phyloP scores from a whole-genome alignment of 192 early-diverging fungal species.

The Coemansia sp. region DNA sequence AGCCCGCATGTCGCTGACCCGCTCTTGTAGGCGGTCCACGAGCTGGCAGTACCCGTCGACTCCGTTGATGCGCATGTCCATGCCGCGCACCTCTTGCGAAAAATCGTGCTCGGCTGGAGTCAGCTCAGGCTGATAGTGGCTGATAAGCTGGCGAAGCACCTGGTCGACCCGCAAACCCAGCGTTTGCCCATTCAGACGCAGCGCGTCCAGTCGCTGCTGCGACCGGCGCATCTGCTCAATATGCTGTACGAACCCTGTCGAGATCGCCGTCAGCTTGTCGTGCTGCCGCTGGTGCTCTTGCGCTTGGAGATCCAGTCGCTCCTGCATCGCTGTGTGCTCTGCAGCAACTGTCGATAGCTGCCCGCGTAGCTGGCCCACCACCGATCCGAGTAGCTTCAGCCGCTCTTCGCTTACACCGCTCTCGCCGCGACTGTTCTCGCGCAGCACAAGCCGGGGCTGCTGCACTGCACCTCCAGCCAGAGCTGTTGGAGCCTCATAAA shows the following conservation, averaged over 20 bases:
- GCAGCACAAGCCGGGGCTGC: conserved; percentile 47
- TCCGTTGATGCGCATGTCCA: conserved; percentile 28
- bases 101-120: conserved; percentile 56
- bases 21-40: conserved; percentile 29
- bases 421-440: conserved; percentile 26
- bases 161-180: conserved; percentile 58
- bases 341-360: conserved; percentile 51
- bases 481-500: conserved; percentile 19
- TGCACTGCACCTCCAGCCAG: conserved; percentile 10
- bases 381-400: conserved; percentile 37
- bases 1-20: conserved; percentile 26
- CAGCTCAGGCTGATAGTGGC: conserved; percentile 61
- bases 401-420: conserved; percentile 31
- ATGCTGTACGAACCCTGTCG: conserved; percentile 38
- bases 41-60: conserved; percentile 21
- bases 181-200: conserved; percentile 37
- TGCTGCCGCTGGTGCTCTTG: conserved; percentile 54
- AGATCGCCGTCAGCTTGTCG: conserved; percentile 42
- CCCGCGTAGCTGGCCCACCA: conserved; percentile 44
- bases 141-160: conserved; percentile 63
- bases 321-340: conserved; percentile 46
- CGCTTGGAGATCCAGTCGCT: conserved; percentile 38
- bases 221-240: conserved; percentile 43
- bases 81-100: conserved; percentile 30
- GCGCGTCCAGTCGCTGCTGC: conserved; percentile 47